Evolutionary conservation across 805 yeast species (phyloP), one percentile per base, ranked within the genome.

Genomic region (Wickerhamiella lipophila): DNA sequence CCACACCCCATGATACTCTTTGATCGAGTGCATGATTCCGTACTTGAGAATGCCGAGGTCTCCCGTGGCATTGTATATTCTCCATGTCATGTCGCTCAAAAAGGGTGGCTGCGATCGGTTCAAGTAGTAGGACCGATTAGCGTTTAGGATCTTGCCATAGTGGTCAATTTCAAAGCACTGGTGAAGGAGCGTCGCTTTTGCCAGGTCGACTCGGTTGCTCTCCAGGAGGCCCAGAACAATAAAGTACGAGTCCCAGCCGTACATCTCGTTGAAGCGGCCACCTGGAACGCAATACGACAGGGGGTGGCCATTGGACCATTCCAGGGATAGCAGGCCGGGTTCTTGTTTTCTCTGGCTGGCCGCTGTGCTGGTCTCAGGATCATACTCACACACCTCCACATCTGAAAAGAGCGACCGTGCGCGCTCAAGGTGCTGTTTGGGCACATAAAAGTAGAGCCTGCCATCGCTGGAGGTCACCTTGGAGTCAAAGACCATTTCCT

Each of bases 221-320:
- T 75, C 23, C 22, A 92, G 63, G 38, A 92, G 70, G 1, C 97
- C 98, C 21, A 87, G 64, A 0, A 92, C 76, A 61, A 81, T 87
- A 81, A 92, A 83, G 61, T 92, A 89, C 1, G 96, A 86, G 64
- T 89, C 98, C 98, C 98, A 89, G 13, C 97, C 98, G 60, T 92
- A 89, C 51, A 87, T 74, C 66, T 89, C 98, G 67, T 92, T 92
- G 66, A 89, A 89, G 54, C 98, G 71, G 19, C 98, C 97, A 15
- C 98, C 98, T 1, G 98, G 98, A 21, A 89, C 97, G 15, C 85
- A 83, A 64, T 89, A 89, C 0, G 95, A 95, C 58, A 74, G 78
- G 18, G 87, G 85, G 15, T 60, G 61, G 36, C 75, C 74, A 50
- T 78, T 75, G 1, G 73, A 65, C 70, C 83, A 75, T 1, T 89